A percentile compares a stretch with the other conserved stretches of the same genome.
These are phyloP conservation scores for Neopestalotiopsis rosae DNA, from an alignment of 2,329 filamentous ascomycete genomes.

Conservation along the genomic window DNA sequence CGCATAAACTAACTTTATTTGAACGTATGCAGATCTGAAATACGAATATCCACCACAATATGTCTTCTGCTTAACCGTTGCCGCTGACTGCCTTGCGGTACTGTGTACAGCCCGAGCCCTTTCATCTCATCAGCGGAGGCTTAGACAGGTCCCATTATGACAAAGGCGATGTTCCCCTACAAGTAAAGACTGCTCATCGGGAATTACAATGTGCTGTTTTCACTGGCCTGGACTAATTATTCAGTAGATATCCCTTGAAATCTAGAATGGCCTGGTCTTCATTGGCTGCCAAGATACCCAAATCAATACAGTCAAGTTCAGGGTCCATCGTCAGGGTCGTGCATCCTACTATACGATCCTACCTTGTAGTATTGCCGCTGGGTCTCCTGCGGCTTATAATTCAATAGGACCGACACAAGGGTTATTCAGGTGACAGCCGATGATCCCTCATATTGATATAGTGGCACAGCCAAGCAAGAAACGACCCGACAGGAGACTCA, in stretches of 20 bases:
- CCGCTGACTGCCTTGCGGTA: background rate
- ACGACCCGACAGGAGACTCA: background rate
- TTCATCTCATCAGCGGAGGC: background rate
- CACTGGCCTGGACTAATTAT: background rate
- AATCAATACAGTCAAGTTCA: conserved; percentile 20
- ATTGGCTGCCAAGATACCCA: conserved; percentile 7
- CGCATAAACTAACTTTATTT: conserved; percentile 27
- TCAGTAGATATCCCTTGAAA: background rate
- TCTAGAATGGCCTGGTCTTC: background rate
- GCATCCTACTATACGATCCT: conserved; percentile 25
- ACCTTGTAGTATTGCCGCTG: conserved; percentile 28
- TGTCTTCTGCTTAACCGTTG: conserved; percentile 21
- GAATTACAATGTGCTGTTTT: background rate
- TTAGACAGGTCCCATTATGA: background rate
- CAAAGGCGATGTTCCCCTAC: background rate
- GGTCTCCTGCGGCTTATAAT: background rate
- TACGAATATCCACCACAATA: conserved; percentile 19
- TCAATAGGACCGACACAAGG: background rate
- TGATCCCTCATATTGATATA: background rate
- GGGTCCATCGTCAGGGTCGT: conserved; percentile 26
- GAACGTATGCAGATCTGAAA: conserved; percentile 22
- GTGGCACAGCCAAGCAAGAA: background rate
- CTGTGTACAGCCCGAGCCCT: background rate
- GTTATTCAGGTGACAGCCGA: background rate
- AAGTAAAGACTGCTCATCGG: background rate